Evolutionary conservation across 345 rosid species (phyloP).

Genomic region (Microthlaspi erraticum): DNA sequence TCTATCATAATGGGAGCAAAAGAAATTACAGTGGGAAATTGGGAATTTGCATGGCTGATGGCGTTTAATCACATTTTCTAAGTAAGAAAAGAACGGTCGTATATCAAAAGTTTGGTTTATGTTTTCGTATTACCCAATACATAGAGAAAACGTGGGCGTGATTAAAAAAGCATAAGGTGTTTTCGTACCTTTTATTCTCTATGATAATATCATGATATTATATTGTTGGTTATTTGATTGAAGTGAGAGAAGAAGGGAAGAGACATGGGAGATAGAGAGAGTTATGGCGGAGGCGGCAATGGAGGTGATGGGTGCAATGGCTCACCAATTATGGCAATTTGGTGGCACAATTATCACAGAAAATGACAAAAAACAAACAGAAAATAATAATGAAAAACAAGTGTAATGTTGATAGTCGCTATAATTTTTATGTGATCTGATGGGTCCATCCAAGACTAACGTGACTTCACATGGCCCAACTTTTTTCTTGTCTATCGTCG

Average conservation of each 20-base stretch:
- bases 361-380: constrained; percentile 36
- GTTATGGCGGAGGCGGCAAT: constrained; percentile 31
- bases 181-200: constrained; percentile 12
- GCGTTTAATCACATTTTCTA: no score
- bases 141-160: constrained; percentile 3
- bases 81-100: no score
- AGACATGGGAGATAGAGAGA: constrained; percentile 2
- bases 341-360: constrained; percentile 41
- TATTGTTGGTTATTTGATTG: constrained; percentile 16
- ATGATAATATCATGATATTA: constrained; percentile 1
- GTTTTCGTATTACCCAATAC: constrained; percentile 1
- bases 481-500: constrained; percentile 12
- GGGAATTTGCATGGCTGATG: no score
- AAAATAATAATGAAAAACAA: constrained; percentile 11
- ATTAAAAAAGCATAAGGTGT: constrained; percentile 18
- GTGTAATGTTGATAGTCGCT: constrained; percentile 25
- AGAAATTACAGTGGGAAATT: no score
- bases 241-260: constrained; percentile 11
- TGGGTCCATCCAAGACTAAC: constrained; percentile 38
- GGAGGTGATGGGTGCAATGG: constrained; percentile 37
- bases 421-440: constrained; percentile 10
- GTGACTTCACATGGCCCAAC: constrained; percentile 45
- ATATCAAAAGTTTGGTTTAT: background rate
- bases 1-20: no score
- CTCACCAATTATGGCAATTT: constrained; percentile 39